Evolutionary conservation across 2,329 filamentous ascomycete genomes (phyloP), one percentile per base, ranked within the genome.

Genomic region (Verticillium isaacii): DNA sequence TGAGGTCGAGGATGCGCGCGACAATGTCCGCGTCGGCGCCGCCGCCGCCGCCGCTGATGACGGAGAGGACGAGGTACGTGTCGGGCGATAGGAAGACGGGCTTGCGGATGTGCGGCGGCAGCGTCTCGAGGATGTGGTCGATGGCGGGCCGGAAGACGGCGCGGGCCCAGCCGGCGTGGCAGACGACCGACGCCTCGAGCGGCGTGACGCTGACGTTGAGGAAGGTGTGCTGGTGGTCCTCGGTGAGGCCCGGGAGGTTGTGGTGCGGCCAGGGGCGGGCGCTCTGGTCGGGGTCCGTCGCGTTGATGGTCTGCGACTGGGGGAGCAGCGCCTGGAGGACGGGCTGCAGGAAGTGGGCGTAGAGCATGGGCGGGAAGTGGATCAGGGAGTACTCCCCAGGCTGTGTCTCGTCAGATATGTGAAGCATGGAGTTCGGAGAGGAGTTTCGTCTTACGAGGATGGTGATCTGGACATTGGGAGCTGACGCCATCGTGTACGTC

Each of bases 141-240:
- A 94, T 85, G 25, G 63, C 64, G 0, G 93, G 92, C 60, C 85
- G 80, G 69, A 98, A 96, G 62, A 96, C 85, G 60, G 86, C 83
- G 56, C 86, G 80, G 7, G 91, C 90, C 77, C 92, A 89, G 52
- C 85, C 82, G 63, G 86, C 86, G 65, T 94, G 90, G 72, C 94
- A 98, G 60, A 96, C 92, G 59, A 99, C 85, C 4, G 93, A 97
- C 77, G 92, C 96, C 75, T 97, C 95, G 61, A 96, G 85, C 0
- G 93, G 92, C 0, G 93, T 98, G 70, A 98, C 85, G 65, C 92
- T 96, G 68, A 99, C 88, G 74, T 98, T 98, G 73, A 97, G 84
- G 75, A 99, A 98, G 55, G 88, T 87, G 75, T 95, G 90, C 71
- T 83, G 83, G 64, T 80, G 78, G 65, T 84, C 82, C 54, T 75